Conservation (phyloP, 2,329 filamentous ascomycete species). For the Cercospora nicotianae region DNA sequence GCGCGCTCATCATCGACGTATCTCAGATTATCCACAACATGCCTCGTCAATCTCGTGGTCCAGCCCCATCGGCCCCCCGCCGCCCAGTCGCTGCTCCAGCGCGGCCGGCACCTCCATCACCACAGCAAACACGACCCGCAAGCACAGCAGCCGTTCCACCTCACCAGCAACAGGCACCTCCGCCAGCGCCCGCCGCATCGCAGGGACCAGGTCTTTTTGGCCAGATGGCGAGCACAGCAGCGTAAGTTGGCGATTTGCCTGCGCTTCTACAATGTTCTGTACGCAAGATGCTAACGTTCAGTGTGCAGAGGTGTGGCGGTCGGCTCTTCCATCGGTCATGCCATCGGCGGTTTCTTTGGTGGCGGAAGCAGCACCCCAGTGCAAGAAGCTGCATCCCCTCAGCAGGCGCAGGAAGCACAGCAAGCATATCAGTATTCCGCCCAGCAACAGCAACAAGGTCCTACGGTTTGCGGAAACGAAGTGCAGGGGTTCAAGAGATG, state of each 20-base stretch:
- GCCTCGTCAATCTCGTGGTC: slow-evolving; percentile 52
- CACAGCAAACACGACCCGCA: slow-evolving; percentile 50
- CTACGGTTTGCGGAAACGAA: slow-evolving; percentile 67
- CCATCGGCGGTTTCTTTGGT: slow-evolving; percentile 83
- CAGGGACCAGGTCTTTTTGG: slow-evolving; percentile 84
- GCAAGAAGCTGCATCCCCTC: slow-evolving; percentile 51
- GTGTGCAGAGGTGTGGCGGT: slow-evolving; percentile 83
- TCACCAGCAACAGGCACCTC: slow-evolving; percentile 45
- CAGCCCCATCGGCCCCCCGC: slow-evolving; percentile 44
- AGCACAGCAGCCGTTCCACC: slow-evolving; percentile 51
- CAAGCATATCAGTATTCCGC: slow-evolving; percentile 21
- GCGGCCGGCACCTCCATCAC: slow-evolving; percentile 68
- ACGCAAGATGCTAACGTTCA: background rate
- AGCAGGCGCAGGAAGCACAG: slow-evolving; percentile 29
- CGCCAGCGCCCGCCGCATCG: slow-evolving; percentile 39
- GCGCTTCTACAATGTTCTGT: background rate
- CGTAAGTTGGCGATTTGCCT: slow-evolving; percentile 61
- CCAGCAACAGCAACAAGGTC: slow-evolving; percentile 32
- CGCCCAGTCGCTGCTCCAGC: slow-evolving; percentile 44
- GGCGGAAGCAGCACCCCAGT: slow-evolving; percentile 61
- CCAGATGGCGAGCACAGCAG: slow-evolving; percentile 96
- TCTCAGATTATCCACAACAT: slow-evolving; percentile 36
- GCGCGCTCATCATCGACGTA: background rate
- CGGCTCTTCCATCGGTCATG: slow-evolving; percentile 92
- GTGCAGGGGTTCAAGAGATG: slow-evolving; percentile 87